phyloP scores from a whole-genome alignment of 345 rosid genomes.

The Murraya paniculata region DNA sequence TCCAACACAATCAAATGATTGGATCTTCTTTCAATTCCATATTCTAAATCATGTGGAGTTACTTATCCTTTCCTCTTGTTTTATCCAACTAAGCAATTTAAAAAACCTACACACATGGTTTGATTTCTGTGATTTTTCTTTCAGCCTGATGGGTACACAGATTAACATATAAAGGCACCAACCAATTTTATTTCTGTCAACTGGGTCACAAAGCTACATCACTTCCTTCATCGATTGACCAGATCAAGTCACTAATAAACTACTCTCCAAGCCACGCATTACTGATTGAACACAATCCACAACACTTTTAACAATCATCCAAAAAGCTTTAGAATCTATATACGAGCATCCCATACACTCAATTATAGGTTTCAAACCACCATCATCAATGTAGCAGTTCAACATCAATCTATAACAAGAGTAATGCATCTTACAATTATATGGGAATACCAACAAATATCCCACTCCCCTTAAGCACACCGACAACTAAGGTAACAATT shows the following conservation, averaged over 20 bases:
- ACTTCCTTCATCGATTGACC: background rate
- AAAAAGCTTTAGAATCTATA: background rate
- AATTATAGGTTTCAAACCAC: background rate
- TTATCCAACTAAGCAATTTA: background rate
- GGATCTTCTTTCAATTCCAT: background rate
- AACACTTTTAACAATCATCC: background rate
- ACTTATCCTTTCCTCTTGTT: background rate
- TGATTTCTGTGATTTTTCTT: background rate
- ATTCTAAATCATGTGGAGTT: background rate
- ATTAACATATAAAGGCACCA: background rate
- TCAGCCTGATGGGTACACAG: background rate
- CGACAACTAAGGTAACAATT: background rate
- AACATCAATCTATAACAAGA: background rate
- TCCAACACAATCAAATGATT: background rate
- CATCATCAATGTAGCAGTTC: background rate
- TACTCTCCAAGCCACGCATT: background rate
- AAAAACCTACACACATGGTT: background rate
- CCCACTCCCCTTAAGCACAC: background rate
- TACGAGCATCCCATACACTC: background rate
- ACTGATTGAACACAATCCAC: background rate
- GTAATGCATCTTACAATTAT: background rate
- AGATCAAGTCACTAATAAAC: background rate
- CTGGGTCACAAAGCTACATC: background rate
- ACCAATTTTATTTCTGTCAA: background rate
- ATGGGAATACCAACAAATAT: background rate